Conservation (phyloP, 2,329 filamentous ascomycete genomes). For the Hypoxylon sp. region DNA sequence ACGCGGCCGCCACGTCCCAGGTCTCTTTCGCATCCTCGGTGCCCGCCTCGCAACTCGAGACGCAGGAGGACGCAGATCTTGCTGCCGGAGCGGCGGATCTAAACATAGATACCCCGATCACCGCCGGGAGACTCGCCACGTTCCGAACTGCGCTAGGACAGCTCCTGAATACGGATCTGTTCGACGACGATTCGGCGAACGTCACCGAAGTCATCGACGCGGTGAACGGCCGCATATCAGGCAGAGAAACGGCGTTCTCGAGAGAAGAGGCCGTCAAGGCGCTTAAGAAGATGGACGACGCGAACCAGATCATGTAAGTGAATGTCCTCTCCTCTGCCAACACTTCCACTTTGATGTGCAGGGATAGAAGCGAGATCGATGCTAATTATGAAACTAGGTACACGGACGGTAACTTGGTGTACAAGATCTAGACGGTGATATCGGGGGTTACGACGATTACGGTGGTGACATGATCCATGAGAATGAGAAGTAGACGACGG, state of each 20-base stretch:
- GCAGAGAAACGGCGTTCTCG: conserved; percentile 71
- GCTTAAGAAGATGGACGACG: conserved; percentile 81
- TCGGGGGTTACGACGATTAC: conserved; percentile 30
- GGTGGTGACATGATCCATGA: conserved; percentile 17
- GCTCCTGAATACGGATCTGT: conserved; percentile 84
- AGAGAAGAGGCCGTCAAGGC: conserved; percentile 80
- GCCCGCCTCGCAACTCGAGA: conserved; percentile 76
- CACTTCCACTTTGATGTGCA: too few relatives aligned
- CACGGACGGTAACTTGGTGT: conserved; percentile 52
- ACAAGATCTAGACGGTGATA: conserved; percentile 48
- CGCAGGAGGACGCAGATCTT: conserved; percentile 58
- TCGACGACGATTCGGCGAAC: conserved; percentile 85
- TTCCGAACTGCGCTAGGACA: conserved; percentile 88
- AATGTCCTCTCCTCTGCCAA: not conserved
- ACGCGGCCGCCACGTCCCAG: conserved; percentile 55
- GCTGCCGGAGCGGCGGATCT: conserved; percentile 54
- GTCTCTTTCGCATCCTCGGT: conserved; percentile 83
- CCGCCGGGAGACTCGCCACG: conserved; percentile 71
- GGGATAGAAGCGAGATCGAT: conserved; percentile 4
- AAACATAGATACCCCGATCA: conserved; percentile 63
- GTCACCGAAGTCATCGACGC: conserved; percentile 80
- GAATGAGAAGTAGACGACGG: conserved; percentile 4
- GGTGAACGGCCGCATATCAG: conserved; percentile 78
- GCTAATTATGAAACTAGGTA: conserved; percentile 48
- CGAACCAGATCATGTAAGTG: conserved; percentile 93